Evolutionary conservation across 257 asterid genomes (phyloP).

Genomic region (Solanum verrucosum): DNA sequence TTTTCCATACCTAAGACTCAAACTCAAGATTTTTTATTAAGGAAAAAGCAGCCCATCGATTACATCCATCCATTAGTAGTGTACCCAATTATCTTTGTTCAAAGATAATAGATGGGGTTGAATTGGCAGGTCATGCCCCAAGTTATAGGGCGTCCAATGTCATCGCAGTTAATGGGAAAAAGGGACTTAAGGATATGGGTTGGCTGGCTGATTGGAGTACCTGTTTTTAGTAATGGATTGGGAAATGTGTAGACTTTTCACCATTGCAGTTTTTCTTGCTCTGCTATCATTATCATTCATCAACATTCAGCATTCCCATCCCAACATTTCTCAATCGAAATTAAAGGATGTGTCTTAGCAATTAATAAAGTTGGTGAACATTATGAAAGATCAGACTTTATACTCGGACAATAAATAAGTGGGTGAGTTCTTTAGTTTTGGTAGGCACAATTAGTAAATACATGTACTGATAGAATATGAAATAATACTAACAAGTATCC

Average conservation of each 20-base stretch:
- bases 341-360: neutral
- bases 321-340: neutral
- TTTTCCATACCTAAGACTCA: accelerated
- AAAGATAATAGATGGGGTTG: neutral
- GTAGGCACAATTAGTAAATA: neutral
- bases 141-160: neutral
- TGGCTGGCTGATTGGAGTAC: neutral
- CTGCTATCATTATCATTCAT: neutral
- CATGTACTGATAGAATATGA: neutral
- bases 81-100: neutral
- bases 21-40: neutral
- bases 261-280: neutral
- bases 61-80: neutral
- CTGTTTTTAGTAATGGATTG: neutral
- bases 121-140: neutral
- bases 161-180: neutral
- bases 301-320: neutral
- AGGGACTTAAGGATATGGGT: neutral
- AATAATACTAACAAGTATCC: neutral
- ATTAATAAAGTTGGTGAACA: neutral
- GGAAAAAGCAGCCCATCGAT: too few species aligned
- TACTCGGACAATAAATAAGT: neutral
- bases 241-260: neutral
- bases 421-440: neutral
- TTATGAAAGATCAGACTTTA: neutral